phyloP scores from a whole-genome alignment of 306 rosid genomes.

The Pyrus betulifolia region DNA sequence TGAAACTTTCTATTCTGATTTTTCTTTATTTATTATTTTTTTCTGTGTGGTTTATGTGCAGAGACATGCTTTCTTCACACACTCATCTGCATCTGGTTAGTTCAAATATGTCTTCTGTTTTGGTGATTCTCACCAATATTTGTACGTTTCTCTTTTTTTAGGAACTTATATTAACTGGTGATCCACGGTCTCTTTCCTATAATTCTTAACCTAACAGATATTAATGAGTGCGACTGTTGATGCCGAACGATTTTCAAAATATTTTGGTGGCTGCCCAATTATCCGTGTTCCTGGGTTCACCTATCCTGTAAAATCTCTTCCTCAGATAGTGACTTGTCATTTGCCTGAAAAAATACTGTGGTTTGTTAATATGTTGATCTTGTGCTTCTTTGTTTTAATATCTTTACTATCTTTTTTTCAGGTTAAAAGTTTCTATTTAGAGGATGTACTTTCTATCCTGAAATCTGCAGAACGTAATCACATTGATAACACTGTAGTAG shows the following conservation, averaged over 20 bases:
- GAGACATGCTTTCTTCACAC: constrained; percentile 75
- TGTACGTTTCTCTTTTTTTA: background rate
- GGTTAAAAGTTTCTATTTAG: constrained; percentile 80
- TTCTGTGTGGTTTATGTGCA: constrained; percentile 37
- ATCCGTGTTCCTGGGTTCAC: constrained; percentile 90
- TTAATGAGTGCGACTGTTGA: constrained; percentile 95
- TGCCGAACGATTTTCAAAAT: constrained; percentile 74
- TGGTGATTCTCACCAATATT: background rate
- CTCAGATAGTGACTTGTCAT: constrained; percentile 12
- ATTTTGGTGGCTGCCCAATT: constrained; percentile 91
- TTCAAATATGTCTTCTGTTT: constrained; percentile 21
- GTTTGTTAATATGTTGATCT: constrained; percentile 10
- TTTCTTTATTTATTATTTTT: constrained; percentile 2
- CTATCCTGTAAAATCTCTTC: constrained; percentile 56
- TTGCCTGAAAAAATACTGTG: background rate
- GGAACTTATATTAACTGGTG: background rate
- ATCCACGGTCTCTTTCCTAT: background rate
- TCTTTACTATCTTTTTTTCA: constrained; percentile 30
- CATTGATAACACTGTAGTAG: constrained; percentile 28
- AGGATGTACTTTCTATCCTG: constrained; percentile 74
- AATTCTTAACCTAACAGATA: constrained; percentile 40
- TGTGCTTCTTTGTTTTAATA: background rate
- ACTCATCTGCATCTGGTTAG: constrained; percentile 82
- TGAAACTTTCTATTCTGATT: constrained; percentile 12
- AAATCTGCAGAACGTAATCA: constrained; percentile 42